Conservation (phyloP, 2,329 filamentous ascomycete species). For the Pseudocercospora cruenta region DNA sequence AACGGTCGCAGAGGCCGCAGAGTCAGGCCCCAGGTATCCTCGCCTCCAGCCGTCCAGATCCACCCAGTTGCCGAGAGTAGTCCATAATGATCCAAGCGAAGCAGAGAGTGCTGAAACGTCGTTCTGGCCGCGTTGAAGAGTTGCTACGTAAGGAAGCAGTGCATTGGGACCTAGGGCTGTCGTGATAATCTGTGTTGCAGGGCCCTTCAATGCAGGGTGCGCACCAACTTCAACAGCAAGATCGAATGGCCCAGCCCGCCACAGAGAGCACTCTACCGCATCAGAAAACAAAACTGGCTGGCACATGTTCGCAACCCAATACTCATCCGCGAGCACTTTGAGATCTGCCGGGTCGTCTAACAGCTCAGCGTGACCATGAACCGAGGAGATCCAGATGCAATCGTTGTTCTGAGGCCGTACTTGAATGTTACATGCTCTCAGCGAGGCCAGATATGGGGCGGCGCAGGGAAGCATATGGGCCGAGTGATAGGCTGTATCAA, state of each 20-base stretch:
- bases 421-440: constrained; percentile 23
- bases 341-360: constrained; percentile 30
- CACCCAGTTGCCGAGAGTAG: constrained; percentile 17
- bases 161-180: constrained; percentile 18
- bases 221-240: constrained; percentile 52
- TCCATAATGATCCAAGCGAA: constrained; percentile 25
- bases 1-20: not conserved
- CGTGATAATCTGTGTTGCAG: constrained; percentile 44
- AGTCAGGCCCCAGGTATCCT: constrained; percentile 19
- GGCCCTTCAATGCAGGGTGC: constrained; percentile 50
- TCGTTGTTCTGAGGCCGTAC: constrained; percentile 16
- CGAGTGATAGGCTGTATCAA: constrained; percentile 52
- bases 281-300: constrained; percentile 51
- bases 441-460: constrained; percentile 22
- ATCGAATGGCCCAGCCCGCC: constrained; percentile 36
- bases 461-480: constrained; percentile 39
- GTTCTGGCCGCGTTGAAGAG: constrained; percentile 31
- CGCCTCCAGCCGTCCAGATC: constrained; percentile 23
- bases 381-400: constrained; percentile 30
- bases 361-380: constrained; percentile 29
- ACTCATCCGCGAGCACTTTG: constrained; percentile 29
- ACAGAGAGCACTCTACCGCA: constrained; percentile 41
- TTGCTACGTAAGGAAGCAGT: constrained; percentile 19
- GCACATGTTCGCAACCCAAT: constrained; percentile 54
- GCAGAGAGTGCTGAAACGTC: constrained; percentile 33